Evolutionary conservation across 2,329 filamentous ascomycete species (phyloP).

Genomic region (Pseudodiploospora longispora): DNA sequence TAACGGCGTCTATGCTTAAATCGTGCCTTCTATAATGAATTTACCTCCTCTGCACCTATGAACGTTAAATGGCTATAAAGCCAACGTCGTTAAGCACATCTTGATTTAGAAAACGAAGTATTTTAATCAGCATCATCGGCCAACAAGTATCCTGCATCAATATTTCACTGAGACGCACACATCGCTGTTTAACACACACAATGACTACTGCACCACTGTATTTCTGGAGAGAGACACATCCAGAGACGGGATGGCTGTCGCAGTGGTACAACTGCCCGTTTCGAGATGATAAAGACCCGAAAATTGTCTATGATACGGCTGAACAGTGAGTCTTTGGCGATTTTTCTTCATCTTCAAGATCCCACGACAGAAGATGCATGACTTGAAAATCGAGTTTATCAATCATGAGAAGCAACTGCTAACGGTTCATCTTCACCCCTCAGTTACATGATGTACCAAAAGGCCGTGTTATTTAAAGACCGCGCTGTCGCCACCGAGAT

Average conservation of each 20-base stretch:
- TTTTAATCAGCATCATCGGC: not conserved
- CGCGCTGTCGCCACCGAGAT: slow-evolving; percentile 35
- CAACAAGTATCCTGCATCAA: not conserved
- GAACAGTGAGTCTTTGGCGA: slow-evolving; percentile 35
- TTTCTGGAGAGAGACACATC: slow-evolving; percentile 41
- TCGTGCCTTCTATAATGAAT: not conserved
- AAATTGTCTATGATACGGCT: slow-evolving; percentile 37
- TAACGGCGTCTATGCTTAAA: not conserved
- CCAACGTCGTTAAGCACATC: too few species aligned
- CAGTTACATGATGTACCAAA: slow-evolving; percentile 49
- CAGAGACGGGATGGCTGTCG: slow-evolving; percentile 46
- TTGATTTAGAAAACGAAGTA: not conserved
- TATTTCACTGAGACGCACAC: not conserved
- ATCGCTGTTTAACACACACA: not conserved
- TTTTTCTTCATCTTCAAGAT: not conserved
- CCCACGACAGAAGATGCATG: not conserved
- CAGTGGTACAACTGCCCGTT: slow-evolving; percentile 54
- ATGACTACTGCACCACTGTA: slow-evolving; percentile 21
- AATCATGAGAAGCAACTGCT: too few species aligned
- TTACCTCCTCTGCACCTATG: not conserved
- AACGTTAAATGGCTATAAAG: not conserved
- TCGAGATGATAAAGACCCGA: slow-evolving; percentile 25
- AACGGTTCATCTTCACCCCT: not conserved
- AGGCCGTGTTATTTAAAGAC: slow-evolving; percentile 43
- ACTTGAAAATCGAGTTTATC: too few species aligned